Evolutionary conservation across 306 rosid species (phyloP).

Genomic region (Calophaca sinica): DNA sequence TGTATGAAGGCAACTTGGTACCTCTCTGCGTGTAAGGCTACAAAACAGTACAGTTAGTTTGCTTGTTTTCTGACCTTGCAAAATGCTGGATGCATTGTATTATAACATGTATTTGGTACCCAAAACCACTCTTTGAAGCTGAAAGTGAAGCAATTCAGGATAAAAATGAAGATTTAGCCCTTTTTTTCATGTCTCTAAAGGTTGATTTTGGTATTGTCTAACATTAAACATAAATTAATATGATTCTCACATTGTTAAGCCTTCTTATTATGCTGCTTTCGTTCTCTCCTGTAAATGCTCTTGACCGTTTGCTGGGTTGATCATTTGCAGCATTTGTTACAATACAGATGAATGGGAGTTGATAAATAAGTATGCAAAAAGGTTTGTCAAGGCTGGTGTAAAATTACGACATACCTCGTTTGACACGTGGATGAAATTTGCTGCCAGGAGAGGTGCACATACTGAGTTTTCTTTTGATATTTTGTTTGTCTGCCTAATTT

Average conservation of each 20-base stretch:
- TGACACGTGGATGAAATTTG: slow-evolving; percentile 76
- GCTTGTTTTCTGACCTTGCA: slow-evolving; percentile 8
- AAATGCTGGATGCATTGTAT: slow-evolving; percentile 5
- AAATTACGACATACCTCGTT: slow-evolving; percentile 77
- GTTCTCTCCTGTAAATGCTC: slow-evolving; percentile 34
- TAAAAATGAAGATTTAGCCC: slow-evolving; percentile 11
- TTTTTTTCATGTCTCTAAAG: background rate
- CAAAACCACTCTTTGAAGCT: slow-evolving; percentile 24
- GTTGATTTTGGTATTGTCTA: slow-evolving; percentile 30
- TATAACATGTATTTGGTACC: slow-evolving; percentile 14
- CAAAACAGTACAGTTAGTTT: slow-evolving; percentile 3
- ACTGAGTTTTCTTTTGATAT: slow-evolving; percentile 28
- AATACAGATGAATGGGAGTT: slow-evolving; percentile 73
- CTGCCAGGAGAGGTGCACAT: slow-evolving; percentile 71
- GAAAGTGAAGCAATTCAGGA: slow-evolving; percentile 26
- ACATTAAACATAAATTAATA: background rate
- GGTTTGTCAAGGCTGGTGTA: slow-evolving; percentile 78
- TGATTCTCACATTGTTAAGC: slow-evolving; percentile 18
- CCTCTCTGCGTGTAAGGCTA: slow-evolving; percentile 10
- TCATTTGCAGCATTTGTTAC: slow-evolving; percentile 81
- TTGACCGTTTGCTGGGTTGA: slow-evolving; percentile 43
- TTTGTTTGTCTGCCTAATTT: slow-evolving; percentile 15
- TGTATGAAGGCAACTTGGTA: slow-evolving; percentile 18
- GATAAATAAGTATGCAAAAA: slow-evolving; percentile 73
- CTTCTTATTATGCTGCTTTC: slow-evolving; percentile 28